Conservation (phyloP, 2,329 filamentous ascomycete species). For the Aspergillus sp. region DNA sequence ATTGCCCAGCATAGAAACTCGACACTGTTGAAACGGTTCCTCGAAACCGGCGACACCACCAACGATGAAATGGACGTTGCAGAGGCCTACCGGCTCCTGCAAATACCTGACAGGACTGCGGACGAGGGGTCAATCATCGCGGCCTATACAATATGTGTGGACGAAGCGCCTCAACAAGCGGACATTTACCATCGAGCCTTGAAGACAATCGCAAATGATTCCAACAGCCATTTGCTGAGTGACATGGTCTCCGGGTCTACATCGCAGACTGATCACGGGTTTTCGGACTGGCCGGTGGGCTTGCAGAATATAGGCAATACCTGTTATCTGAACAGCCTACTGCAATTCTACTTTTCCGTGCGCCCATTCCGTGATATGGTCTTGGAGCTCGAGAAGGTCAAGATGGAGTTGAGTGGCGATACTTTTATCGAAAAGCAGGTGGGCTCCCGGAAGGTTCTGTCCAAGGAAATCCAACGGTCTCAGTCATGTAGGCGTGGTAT, state of each 20-base stretch:
- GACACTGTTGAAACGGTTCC: conserved; percentile 42
- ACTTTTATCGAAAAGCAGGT: conserved; percentile 59
- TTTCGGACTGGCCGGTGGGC: conserved; percentile 63
- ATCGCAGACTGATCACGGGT: conserved; percentile 22
- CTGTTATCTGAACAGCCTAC: conserved; percentile 91
- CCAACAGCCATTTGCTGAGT: conserved; percentile 29
- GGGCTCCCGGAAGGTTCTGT: conserved; percentile 59
- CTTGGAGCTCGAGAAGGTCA: conserved; percentile 61
- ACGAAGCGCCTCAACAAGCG: conserved; percentile 37
- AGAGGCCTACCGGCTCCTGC: conserved; percentile 44
- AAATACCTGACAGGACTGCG: conserved; percentile 44
- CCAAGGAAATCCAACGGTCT: conserved; percentile 49
- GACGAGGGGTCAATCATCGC: conserved; percentile 43
- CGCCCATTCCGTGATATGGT: conserved; percentile 72
- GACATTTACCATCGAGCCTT: conserved; percentile 40
- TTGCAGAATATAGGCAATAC: conserved; percentile 93
- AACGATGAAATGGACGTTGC: conserved; percentile 46
- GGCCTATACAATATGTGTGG: conserved; percentile 38
- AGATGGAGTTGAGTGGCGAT: conserved; percentile 57
- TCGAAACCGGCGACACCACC: conserved; percentile 43
- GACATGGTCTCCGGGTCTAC: conserved; percentile 24
- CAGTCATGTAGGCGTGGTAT: conserved; percentile 59
- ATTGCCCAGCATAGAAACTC: conserved; percentile 53
- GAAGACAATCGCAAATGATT: conserved; percentile 37
- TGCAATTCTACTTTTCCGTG: conserved; percentile 91